A percentile compares a stretch with the other conserved stretches of the same genome.
Conservation (phyloP, 1,284 basidiomycete species). For the Cutaneotrichosporon dermatis region DNA sequence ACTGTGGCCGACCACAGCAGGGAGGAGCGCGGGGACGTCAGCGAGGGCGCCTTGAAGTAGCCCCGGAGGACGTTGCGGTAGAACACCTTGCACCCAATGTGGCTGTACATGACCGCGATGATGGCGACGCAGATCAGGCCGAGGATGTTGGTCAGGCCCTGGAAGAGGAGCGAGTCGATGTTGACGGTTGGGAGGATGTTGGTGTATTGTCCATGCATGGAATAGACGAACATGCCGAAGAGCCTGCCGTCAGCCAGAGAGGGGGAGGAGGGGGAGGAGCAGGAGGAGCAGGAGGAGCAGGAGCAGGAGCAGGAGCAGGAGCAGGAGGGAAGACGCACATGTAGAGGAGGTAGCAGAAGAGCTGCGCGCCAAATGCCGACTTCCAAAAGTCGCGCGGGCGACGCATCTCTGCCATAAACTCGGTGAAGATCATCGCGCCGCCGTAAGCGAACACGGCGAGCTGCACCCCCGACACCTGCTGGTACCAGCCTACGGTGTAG, state of each 20-base stretch:
- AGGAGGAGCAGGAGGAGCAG: too few relatives aligned
- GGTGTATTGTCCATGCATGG: constrained; percentile 58
- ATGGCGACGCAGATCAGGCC: constrained; percentile 50
- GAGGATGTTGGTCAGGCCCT: constrained; percentile 55
- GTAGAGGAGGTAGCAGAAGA: constrained; percentile 56
- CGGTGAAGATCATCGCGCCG: constrained; percentile 56
- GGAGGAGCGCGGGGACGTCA: constrained; percentile 54
- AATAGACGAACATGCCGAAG: constrained; percentile 53
- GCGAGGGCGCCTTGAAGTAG: constrained; percentile 56
- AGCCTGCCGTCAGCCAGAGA: neutral
- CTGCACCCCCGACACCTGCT: constrained; percentile 51
- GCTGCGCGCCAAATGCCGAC: constrained; percentile 58
- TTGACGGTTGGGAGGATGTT: constrained; percentile 60
- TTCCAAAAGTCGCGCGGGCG: constrained; percentile 70
- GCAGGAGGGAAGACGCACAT: neutral
- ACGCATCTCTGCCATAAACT: constrained; percentile 67
- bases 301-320: too few relatives aligned
- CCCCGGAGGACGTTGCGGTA: constrained; percentile 50
- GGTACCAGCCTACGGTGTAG: constrained; percentile 49
- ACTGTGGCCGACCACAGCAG: constrained; percentile 48
- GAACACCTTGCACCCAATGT: constrained; percentile 49
- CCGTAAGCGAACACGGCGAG: constrained; percentile 58
- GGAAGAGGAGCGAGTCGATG: constrained; percentile 52
- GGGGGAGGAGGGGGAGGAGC: too few relatives aligned
- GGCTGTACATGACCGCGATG: constrained; percentile 61